Percentiles rank a stretch among this genome's conserved stretches.
Evolutionary conservation across 768 basidiomycete genomes (phyloP).

Genomic region (Neoboletus brunneissimus): DNA sequence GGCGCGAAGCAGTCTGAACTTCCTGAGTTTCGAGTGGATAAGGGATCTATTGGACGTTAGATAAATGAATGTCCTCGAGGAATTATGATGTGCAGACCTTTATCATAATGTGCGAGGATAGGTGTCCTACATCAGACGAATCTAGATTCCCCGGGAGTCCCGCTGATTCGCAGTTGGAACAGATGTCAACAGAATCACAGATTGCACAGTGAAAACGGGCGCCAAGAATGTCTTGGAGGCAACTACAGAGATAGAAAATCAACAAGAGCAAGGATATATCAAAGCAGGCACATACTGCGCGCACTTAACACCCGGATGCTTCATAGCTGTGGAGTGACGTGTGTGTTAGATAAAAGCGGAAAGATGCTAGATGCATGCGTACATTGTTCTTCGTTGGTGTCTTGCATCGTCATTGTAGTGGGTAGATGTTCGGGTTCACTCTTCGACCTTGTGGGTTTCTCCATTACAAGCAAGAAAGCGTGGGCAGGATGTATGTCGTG

Average conservation of each 20-base stretch:
- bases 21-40: slow-evolving; percentile 73
- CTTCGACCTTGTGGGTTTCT: slow-evolving; percentile 43
- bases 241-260: slow-evolving; percentile 45
- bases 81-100: slow-evolving; percentile 55
- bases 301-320: slow-evolving; percentile 81
- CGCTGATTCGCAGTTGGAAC: slow-evolving; percentile 82
- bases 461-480: slow-evolving; percentile 79
- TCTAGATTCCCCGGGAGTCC: slow-evolving; percentile 83
- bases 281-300: slow-evolving; percentile 60
- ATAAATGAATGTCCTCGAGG: background rate
- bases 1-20: slow-evolving; percentile 71
- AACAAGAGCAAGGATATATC: background rate
- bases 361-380: slow-evolving; percentile 23
- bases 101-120: slow-evolving; percentile 88
- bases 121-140: slow-evolving; percentile 72
- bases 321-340: slow-evolving; percentile 48
- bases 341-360: background rate
- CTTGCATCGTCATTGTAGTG: slow-evolving; percentile 28
- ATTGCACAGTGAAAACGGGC: slow-evolving; percentile 91
- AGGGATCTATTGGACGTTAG: slow-evolving; percentile 60
- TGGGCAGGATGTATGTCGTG: slow-evolving; percentile 91
- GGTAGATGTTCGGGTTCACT: slow-evolving; percentile 40
- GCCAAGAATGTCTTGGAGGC: slow-evolving; percentile 85
- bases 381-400: slow-evolving; percentile 61
- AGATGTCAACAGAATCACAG: slow-evolving; percentile 82